Evolutionary conservation across 257 asterid genomes (phyloP), one percentile per base, ranked within the genome.

Genomic region (Eucommia ulmoides): DNA sequence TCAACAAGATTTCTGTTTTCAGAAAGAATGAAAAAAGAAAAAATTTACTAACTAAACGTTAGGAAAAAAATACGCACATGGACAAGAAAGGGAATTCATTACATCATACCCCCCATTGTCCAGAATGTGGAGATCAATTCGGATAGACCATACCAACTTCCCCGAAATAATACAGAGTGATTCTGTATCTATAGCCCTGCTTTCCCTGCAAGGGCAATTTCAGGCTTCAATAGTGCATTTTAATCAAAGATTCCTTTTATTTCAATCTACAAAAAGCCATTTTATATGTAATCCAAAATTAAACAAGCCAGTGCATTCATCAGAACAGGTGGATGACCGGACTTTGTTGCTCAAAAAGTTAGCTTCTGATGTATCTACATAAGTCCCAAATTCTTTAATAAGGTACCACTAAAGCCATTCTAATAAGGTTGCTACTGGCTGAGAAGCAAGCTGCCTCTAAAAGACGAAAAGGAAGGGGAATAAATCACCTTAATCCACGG

Each of bases 141-240:
- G 96, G 57, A 91, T 69, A 33, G 99, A 79, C 99, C 99, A 91
- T 17, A 77, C 96, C 81, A 77, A 79, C 72, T 91, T 91, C 62
- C 94, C 99, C 0, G 99, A 74, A 59, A 80, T 81, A 67, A 91
- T 84, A 79, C 96, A 86, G 23, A 91, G 87, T 25, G 99, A 78
- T 77, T 91, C 96, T 41, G 86, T 91, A 68, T 91, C 98, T 20
- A 91, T 80, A 19, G 99, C 94, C 68, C 95, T 81, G 75, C 96
- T 91, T 60, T 86, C 96, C 82, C 99, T 89, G 80, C 65, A 68
- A 61, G 12, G 19, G n/a, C 14, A 38, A n/a, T n/a, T n/a, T n/a
- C n/a, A n/a, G n/a, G n/a, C n/a, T n/a, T n/a, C n/a, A n/a, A n/a
- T n/a, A n/a, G n/a, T n/a, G n/a, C n/a, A n/a, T n/a, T n/a, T n/a